These are phyloP conservation scores for Adansonia rubrostipa DNA, from an alignment of 441 rosid species.

Conservation along the genomic window DNA sequence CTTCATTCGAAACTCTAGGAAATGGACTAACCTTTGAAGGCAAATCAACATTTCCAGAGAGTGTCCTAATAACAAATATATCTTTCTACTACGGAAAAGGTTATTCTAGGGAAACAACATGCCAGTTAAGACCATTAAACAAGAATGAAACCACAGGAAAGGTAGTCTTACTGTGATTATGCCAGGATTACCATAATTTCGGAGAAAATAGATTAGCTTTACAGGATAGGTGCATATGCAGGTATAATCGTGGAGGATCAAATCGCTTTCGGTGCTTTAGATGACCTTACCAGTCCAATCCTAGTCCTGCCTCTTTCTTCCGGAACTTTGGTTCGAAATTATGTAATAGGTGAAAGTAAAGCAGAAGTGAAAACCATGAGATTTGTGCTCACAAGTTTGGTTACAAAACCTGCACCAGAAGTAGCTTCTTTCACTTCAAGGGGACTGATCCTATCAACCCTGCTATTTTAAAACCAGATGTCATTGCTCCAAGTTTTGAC, in stretches of 20 bases:
- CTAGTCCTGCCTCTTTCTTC: slow-evolving; percentile 32
- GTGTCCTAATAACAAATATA: slow-evolving; percentile 33
- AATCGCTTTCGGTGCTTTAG: background rate
- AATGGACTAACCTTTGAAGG: slow-evolving; percentile 35
- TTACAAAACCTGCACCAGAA: slow-evolving; percentile 35
- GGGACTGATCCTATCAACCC: slow-evolving; percentile 39
- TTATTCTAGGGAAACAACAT: slow-evolving; percentile 29
- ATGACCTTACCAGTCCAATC: slow-evolving; percentile 33
- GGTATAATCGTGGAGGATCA: slow-evolving; percentile 28
- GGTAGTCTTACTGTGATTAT: slow-evolving; percentile 45
- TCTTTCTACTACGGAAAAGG: slow-evolving; percentile 38
- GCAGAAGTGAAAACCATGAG: slow-evolving; percentile 31
- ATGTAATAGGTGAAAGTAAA: background rate
- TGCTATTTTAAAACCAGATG: slow-evolving; percentile 34
- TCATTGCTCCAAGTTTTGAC: slow-evolving; percentile 40
- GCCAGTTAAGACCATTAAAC: slow-evolving; percentile 29
- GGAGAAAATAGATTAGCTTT: slow-evolving; percentile 28
- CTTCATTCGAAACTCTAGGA: slow-evolving; percentile 30
- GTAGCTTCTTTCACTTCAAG: slow-evolving; percentile 40
- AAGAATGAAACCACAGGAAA: slow-evolving; percentile 40
- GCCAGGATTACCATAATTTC: background rate
- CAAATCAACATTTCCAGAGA: slow-evolving; percentile 37
- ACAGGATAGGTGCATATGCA: slow-evolving; percentile 39
- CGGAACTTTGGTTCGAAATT: slow-evolving; percentile 26
- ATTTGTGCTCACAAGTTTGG: slow-evolving; percentile 33